Evolutionary conservation across 2,329 filamentous ascomycete genomes (phyloP), one percentile per base, ranked within the genome.

Genomic region (Coccinonectria pachysandricola): DNA sequence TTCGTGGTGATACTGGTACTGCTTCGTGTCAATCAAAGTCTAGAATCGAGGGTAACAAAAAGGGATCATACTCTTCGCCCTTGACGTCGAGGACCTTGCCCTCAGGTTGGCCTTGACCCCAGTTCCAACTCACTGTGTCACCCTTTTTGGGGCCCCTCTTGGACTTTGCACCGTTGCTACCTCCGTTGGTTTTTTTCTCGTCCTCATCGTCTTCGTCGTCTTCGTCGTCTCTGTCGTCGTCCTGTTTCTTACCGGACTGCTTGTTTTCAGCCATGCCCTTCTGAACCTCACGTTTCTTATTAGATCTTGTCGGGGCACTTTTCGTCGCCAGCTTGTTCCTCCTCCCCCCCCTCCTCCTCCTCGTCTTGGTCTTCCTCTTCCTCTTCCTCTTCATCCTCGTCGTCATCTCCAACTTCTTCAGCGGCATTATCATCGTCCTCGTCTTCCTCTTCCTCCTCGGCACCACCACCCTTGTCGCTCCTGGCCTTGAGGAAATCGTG

Each of bases 401-500:
- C 6, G 9, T 21, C 6, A 7, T 15, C 12, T 5, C 26, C 14
- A 12, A 27, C 10, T 11, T 19, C 23, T 7, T 40, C 34, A 16
- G 20, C 30, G 1, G 2, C 32, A n/a, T 24, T 27, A 1, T 32
- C 19, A 0, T 43, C 31, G 1, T 24, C 41, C 2, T 37, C 31
- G 4, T 34, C 34, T 1, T 27, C 29, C 1, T 40, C 27, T 0
- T 23, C 29, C 2, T 38, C 21, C 21, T 42, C 23, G n/a, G 38
- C 32, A 6, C 33, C 28, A 9, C 32, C 35, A 2, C 34, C 34
- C 7, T 42, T 24, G 1, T 31, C 31, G 0, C 24, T 18, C 19
- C 39, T 15, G 3, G 52, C 52, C 42, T 70, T 70, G 32, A 67
- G 48, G 12, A 60, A 49, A 45, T 72, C 67, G 36, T 71, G 66